phyloP scores from a whole-genome alignment of 371 early-diverging fungal species.

The Amoeboaphelidium protococcarum region DNA sequence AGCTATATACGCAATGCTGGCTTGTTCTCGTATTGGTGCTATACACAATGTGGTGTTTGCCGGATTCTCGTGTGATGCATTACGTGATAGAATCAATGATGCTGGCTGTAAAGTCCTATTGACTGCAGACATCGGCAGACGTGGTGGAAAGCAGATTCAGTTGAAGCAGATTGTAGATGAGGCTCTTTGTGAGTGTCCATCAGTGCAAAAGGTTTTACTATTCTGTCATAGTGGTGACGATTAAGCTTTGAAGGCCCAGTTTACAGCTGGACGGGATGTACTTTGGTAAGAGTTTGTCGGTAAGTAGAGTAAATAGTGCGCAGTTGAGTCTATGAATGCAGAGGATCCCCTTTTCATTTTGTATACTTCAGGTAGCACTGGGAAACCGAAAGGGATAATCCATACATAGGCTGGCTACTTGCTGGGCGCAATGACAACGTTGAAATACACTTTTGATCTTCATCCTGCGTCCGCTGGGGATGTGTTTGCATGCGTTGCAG shows the following conservation, averaged over 20 bases:
- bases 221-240: constrained; percentile 35
- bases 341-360: constrained; percentile 16
- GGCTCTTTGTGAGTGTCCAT: constrained; percentile 39
- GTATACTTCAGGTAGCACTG: constrained; percentile 56
- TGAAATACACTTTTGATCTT: constrained; percentile 11
- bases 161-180: constrained; percentile 75
- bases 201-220: constrained; percentile 50
- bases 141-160: constrained; percentile 65
- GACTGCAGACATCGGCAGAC: constrained; percentile 54
- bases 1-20: constrained; percentile 66
- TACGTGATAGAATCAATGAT: constrained; percentile 54
- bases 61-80: constrained; percentile 64
- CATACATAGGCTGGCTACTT: constrained; percentile 68
- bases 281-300: constrained; percentile 63
- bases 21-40: constrained; percentile 77
- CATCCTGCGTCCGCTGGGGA: constrained; percentile 1
- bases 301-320: constrained; percentile 43
- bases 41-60: constrained; percentile 82
- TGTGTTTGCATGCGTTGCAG: constrained; percentile 6
- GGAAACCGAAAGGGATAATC: constrained; percentile 77
- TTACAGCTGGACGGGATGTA: constrained; percentile 39
- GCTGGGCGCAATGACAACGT: constrained; percentile 11
- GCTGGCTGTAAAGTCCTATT: constrained; percentile 43
- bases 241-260: constrained; percentile 32
- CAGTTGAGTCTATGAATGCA: constrained; percentile 20